These are phyloP conservation scores for Teratosphaeriaceae sp. DNA, from an alignment of 2,329 filamentous ascomycete genomes.

Conservation along the genomic window DNA sequence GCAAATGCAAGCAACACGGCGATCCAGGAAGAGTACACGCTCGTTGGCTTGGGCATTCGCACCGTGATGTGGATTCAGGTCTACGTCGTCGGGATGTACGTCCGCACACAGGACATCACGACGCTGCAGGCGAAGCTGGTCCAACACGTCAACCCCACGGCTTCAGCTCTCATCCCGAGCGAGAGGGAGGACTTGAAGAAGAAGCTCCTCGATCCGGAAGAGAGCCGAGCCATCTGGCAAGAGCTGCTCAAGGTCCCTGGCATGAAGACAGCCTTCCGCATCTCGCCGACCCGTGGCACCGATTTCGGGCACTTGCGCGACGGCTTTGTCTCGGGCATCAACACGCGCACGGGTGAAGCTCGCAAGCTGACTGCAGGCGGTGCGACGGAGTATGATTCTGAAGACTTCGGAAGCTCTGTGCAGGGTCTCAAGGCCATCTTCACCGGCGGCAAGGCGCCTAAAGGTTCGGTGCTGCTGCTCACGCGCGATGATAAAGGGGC, in stretches of 20 bases:
- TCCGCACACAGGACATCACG: constrained; percentile 75
- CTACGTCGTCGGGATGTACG: constrained; percentile 89
- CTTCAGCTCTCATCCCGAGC: constrained; percentile 72
- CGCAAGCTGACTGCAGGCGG: constrained; percentile 36
- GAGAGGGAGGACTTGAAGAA: constrained; percentile 71
- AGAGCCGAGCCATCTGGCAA: constrained; percentile 69
- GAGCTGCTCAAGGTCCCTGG: constrained; percentile 58
- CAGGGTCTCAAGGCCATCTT: constrained; percentile 76
- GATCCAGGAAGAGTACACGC: constrained; percentile 65
- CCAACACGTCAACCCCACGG: constrained; percentile 65
- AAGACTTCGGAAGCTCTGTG: constrained; percentile 68
- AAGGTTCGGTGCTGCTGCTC: constrained; percentile 70
- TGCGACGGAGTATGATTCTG: constrained; percentile 56
- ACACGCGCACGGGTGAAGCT: constrained; percentile 58
- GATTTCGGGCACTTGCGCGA: constrained; percentile 91
- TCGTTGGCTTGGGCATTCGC: constrained; percentile 80
- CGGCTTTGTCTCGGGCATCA: constrained; percentile 81
- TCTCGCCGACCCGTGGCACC: constrained; percentile 87
- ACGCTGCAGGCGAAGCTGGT: constrained; percentile 73
- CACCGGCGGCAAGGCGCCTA: constrained; percentile 68
- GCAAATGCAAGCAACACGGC: constrained; percentile 26
- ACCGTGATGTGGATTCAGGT: constrained; percentile 91
- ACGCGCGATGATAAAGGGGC: constrained; percentile 58
- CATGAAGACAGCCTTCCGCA: constrained; percentile 71
- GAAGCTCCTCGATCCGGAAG: constrained; percentile 60